Base-by-base conservation (phyloP, 768 basidiomycete species). In the Macrolepiota dolichaula region DNA sequence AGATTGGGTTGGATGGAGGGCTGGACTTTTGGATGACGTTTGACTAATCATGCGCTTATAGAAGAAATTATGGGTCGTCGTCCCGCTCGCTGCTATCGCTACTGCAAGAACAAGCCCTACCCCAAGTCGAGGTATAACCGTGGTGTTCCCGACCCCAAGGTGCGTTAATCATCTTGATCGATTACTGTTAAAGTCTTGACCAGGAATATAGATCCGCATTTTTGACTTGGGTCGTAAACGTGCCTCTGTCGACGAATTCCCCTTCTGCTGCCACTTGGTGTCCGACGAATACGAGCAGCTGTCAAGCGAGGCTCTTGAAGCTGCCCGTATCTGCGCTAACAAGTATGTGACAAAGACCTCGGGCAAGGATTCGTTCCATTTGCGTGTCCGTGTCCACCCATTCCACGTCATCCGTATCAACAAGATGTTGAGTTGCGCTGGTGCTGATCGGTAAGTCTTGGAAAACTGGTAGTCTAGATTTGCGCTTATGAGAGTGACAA, bases 391-490 rank as follows among this genome's bases (percentile, higher is more conserved):
- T 63, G 93, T 92, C 61, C 96, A 99, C 81, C 97, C 96, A 46
- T 97, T 90, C 93, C 97, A 99, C 75, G 94, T 98, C 70, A 77
- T 99, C 79, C 91, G 97, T 65, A 97, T 97, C 88, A 97, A 98
- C 91, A 98, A 99, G 89, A 98, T 97, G 93, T 91, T 98, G 84
- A 92, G 89, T 62, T 98, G 97, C 74, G 97, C 97, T 69, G 96
- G 97, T 68, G 96, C 97, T 70, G 97, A 99, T 94, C 83, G 93
- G 92, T 90, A 63, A 50, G 17, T n/a, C 54, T 22, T n/a, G 29
- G 50, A 35, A 37, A 22, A n/a, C 29, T 32, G 29, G 29, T 32
- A 12, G 9, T 17, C 12, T 37, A 5, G 22, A 10, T 13, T 37
- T 46, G 13, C 27, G 52, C 13, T 59, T 37, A 50, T 27, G 40